Conservation (phyloP, 257 asterid species). For the Osmanthus fragrans region DNA sequence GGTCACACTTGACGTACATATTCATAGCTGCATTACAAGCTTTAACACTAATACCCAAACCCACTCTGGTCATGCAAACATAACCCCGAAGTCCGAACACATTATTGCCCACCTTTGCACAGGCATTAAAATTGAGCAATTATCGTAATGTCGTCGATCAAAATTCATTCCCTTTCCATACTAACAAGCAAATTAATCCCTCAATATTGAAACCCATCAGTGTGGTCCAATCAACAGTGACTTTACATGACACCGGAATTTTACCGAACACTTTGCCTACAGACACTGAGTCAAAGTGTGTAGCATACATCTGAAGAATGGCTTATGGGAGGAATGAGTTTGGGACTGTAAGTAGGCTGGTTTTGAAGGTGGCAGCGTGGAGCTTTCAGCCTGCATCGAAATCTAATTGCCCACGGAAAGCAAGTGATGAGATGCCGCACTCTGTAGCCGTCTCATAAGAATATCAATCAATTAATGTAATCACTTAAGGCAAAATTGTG, state of each 20-base stretch:
- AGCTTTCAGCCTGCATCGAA: constrained; percentile 53
- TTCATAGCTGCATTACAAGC: constrained; percentile 67
- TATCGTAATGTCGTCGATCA: constrained; percentile 57
- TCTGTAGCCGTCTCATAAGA: constrained; percentile 49
- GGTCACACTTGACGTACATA: constrained; percentile 69
- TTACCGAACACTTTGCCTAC: constrained; percentile 71
- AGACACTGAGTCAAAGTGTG: constrained; percentile 33
- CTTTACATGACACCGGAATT: constrained; percentile 54
- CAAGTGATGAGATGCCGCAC: constrained; percentile 39
- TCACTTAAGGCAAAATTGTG: too few relatives aligned
- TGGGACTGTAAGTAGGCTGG: constrained; percentile 46
- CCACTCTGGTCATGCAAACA: constrained; percentile 53
- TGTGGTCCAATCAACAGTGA: constrained; percentile 73
- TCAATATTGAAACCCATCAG: constrained; percentile 57
- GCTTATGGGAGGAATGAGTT: constrained; percentile 54
- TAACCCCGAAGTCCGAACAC: constrained; percentile 57
- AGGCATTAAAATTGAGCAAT: constrained; percentile 50
- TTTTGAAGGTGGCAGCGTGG: constrained; percentile 61
- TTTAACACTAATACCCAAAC: constrained; percentile 47
- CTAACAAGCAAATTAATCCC: constrained; percentile 46
- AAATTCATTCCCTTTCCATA: constrained; percentile 45
- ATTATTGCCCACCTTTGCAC: constrained; percentile 53
- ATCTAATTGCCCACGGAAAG: constrained; percentile 48
- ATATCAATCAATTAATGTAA: background rate
- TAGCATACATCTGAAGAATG: constrained; percentile 63